Percentiles rank a stretch among this genome's conserved stretches.
These are phyloP conservation scores for Lolium multiflorum DNA, from an alignment of 176 grass and related monocot species.

Conservation along the genomic window DNA sequence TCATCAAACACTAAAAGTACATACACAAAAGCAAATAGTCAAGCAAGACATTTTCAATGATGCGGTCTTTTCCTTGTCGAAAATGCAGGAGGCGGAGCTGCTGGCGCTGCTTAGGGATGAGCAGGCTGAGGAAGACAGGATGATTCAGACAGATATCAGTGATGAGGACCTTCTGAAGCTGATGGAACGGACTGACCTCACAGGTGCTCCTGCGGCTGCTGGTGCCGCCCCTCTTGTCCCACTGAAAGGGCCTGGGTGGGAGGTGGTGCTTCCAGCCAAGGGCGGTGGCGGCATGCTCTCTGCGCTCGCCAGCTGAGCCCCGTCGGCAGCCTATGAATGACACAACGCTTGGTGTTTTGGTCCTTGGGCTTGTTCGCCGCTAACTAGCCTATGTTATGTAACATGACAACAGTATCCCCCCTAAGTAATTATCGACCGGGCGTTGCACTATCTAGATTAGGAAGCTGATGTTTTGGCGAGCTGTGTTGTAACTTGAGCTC, in stretches of 20 bases:
- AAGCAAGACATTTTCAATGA: neutral
- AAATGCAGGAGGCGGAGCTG: conserved; percentile 67
- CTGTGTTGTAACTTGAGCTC: neutral
- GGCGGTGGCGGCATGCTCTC: conserved; percentile 73
- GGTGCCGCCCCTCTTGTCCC: conserved; percentile 44
- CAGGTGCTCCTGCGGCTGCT: neutral
- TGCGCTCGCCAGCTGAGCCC: conserved; percentile 65
- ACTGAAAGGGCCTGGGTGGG: conserved; percentile 90
- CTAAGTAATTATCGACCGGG: conserved; percentile 40
- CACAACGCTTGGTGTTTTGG: neutral
- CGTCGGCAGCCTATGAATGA: neutral
- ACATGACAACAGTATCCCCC: conserved; percentile 24
- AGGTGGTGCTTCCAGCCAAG: conserved; percentile 81
- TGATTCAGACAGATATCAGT: conserved; percentile 81
- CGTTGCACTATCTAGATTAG: conserved; percentile 30
- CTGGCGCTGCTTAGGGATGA: conserved; percentile 83
- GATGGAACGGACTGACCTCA: conserved; percentile 76
- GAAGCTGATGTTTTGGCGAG: conserved; percentile 19
- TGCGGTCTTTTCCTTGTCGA: neutral
- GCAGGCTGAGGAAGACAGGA: conserved; percentile 70
- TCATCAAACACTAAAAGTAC: neutral
- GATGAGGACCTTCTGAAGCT: conserved; percentile 73
- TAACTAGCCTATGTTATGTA: conserved; percentile 26
- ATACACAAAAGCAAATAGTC: neutral
- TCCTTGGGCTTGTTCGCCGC: neutral